Conservation (phyloP, 2,329 filamentous ascomycete species). For the Penicillium hesseltinei region DNA sequence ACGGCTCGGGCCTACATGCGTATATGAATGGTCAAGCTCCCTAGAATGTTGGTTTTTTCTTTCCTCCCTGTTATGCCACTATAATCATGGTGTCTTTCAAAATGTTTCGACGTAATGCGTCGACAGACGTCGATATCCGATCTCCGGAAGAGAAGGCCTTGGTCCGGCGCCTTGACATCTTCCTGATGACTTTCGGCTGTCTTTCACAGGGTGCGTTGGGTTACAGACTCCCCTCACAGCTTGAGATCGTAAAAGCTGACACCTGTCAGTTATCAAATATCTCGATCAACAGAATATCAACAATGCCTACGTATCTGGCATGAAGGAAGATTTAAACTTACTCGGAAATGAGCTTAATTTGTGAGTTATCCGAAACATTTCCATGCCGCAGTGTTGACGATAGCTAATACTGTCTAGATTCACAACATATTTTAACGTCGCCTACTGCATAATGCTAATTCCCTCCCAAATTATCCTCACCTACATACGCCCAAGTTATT, state of each 20-base stretch:
- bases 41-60: background rate
- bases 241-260: background rate
- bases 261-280: slow-evolving; percentile 23
- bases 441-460: slow-evolving; percentile 42
- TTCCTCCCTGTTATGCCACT: background rate
- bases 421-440: slow-evolving; percentile 42
- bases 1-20: background rate
- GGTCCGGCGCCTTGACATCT: slow-evolving; percentile 39
- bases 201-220: slow-evolving; percentile 37
- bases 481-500: slow-evolving; percentile 32
- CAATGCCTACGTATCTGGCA: slow-evolving; percentile 31
- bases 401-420: slow-evolving; percentile 26
- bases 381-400: background rate
- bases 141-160: slow-evolving; percentile 36
- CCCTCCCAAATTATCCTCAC: slow-evolving; percentile 44
- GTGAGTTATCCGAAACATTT: slow-evolving; percentile 2
- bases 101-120: slow-evolving; percentile 12
- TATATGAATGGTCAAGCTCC: background rate
- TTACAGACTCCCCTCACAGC: background rate
- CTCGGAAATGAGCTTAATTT: slow-evolving; percentile 25
- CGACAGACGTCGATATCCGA: slow-evolving; percentile 10
- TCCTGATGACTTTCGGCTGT: slow-evolving; percentile 43
- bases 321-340: slow-evolving; percentile 26
- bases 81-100: slow-evolving; percentile 15
- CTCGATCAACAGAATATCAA: slow-evolving; percentile 27